A percentile compares a stretch with the other conserved stretches of the same genome.
Evolutionary conservation across 306 rosid genomes (phyloP).

Genomic region (Cicer chorassanicum): DNA sequence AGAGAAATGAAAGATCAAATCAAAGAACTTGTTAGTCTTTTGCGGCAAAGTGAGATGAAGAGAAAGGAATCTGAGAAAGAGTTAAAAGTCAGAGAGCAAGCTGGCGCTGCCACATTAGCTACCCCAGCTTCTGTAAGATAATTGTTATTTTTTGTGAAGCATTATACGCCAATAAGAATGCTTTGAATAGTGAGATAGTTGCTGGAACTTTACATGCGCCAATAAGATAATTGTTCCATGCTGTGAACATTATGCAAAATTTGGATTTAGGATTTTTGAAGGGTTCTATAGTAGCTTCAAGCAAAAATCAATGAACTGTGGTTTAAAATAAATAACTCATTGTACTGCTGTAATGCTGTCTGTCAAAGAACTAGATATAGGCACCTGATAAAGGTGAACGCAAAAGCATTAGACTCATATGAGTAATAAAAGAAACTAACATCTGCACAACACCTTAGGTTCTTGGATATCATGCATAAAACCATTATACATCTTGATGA

Average conservation of each 20-base stretch:
- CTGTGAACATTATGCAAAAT: constrained; percentile 22
- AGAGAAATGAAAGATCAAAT: constrained; percentile 99
- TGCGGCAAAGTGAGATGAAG: constrained; percentile 94
- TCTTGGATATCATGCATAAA: constrained; percentile 20
- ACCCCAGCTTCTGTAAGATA: constrained; percentile 77
- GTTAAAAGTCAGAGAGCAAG: constrained; percentile 89
- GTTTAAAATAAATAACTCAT: constrained; percentile 17
- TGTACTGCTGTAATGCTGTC: neutral
- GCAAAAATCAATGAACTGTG: neutral
- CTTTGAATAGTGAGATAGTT: constrained; percentile 5
- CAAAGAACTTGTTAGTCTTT: constrained; percentile 87
- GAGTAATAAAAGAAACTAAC: constrained; percentile 10
- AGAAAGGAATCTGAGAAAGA: constrained; percentile 96
- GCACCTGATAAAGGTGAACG: constrained; percentile 16
- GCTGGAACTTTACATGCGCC: neutral
- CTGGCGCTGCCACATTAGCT: constrained; percentile 68
- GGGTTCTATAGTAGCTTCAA: constrained; percentile 19
- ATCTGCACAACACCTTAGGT: neutral
- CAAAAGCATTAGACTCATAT: constrained; percentile 32
- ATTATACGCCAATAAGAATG: constrained; percentile 20
- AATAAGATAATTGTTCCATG: neutral
- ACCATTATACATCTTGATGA: constrained; percentile 18
- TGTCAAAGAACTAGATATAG: constrained; percentile 13
- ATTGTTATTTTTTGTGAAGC: constrained; percentile 31
- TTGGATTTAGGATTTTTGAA: constrained; percentile 35